A percentile compares a stretch with the other conserved stretches of the same genome.
Conservation (phyloP, 129 eudicot genomes). For the Dittrichia graveolens region DNA sequence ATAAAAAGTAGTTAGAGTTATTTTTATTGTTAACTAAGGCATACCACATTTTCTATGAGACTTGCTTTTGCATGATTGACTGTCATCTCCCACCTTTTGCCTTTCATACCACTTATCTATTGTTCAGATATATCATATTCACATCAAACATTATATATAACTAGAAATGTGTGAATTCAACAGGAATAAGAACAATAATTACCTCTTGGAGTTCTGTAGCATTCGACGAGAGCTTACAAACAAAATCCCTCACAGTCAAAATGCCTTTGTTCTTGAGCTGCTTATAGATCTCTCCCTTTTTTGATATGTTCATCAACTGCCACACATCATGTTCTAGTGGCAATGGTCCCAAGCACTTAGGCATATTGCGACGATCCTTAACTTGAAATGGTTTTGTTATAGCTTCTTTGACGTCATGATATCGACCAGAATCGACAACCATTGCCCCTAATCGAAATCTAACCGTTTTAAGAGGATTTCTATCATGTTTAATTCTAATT, state of each 20-base stretch:
- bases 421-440: not conserved
- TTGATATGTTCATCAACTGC: slow-evolving; percentile 22
- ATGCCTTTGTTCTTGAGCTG: slow-evolving; percentile 9
- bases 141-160: not conserved
- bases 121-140: not conserved
- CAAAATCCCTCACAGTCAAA: slow-evolving; percentile 36
- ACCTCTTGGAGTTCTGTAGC: slow-evolving; percentile 37
- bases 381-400: slow-evolving; percentile 15
- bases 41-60: slow-evolving; percentile 1
- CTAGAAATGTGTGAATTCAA: not conserved
- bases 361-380: slow-evolving; percentile 24
- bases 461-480: slow-evolving; percentile 1
- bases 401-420: slow-evolving; percentile 5
- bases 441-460: slow-evolving; percentile 33
- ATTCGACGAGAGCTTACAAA: slow-evolving; percentile 12
- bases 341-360: slow-evolving; percentile 12
- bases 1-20: not conserved
- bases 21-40: not conserved
- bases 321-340: slow-evolving; percentile 31
- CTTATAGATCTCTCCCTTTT: slow-evolving; percentile 16
- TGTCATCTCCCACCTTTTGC: slow-evolving; percentile 35
- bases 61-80: slow-evolving; percentile 41
- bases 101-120: slow-evolving; percentile 29
- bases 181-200: not conserved
- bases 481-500: slow-evolving; percentile 28